Base-by-base conservation (phyloP, 345 rosid species). In the Chamaenerion angustifolium region DNA sequence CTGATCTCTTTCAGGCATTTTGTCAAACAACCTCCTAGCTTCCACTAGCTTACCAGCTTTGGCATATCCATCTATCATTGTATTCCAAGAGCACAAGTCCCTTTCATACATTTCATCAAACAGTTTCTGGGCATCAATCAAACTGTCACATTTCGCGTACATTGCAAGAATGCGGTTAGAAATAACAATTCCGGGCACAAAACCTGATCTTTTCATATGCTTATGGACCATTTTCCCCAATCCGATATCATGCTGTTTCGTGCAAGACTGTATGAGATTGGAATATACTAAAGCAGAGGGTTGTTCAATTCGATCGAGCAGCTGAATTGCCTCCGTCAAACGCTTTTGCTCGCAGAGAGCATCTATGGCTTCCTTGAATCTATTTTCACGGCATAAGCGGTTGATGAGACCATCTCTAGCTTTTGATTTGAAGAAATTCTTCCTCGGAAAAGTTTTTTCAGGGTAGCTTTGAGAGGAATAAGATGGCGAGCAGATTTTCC, bases 31-130 rank as follows among this genome's bases (percentile, higher is more conserved):
- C 27, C 68, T 67, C 31, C 82, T 71, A 3, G 94, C 89, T 27
- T 81, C 69, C 2, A 69, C 59, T 18, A 89, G 50, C 52, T 61
- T 62, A 25, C 94, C 88, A 17, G 11, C 47, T 49, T 65, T 81
- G 4, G 71, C 76, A 49, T 70, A 85, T 16, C 81, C 94, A 15
- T 75, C 77, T 0, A 85, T 71, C 81, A 83, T 64, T 41, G 81
- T 63, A 42, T 85, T 89, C 87, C 89, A 85, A 4, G 97, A 85
- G 48, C 97, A 85, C 64, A 76, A 48, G 46, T 85, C 97, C 64
- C 70, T 81, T 0, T 60, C 54, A n/a, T 23, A 4, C 92, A 85
- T 83, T 66, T 67, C 74, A 35, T 79, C 77, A 48, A 85, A 89
- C 58, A 81, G 1, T 0, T 73, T 64, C 55, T 48, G 85, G 15